Conservation (phyloP, 2,329 filamentous ascomycete species). For the Rhynchosporium graminicola region DNA sequence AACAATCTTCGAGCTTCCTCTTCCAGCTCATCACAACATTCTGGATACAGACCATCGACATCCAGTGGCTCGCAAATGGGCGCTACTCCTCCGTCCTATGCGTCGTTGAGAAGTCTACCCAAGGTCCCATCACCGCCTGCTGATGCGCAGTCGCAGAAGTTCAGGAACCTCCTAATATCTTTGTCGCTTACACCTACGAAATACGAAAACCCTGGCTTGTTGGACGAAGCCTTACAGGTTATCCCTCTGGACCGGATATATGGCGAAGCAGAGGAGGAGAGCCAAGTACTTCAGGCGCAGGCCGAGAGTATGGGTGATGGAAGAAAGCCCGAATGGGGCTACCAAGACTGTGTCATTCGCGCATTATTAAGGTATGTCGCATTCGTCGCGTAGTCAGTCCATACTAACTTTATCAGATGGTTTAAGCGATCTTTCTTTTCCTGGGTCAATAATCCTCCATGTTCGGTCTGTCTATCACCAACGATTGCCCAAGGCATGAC, state of each 20-base stretch:
- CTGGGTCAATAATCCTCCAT: conserved; percentile 95
- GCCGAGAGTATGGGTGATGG: conserved; percentile 84
- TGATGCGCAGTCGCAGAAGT: conserved; percentile 70
- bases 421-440: conserved; percentile 94
- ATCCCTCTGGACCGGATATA: conserved; percentile 92
- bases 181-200: conserved; percentile 86
- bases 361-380: conserved; percentile 75
- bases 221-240: conserved; percentile 86
- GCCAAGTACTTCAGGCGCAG: conserved; percentile 81
- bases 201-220: conserved; percentile 92
- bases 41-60: conserved; percentile 48
- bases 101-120: conserved; percentile 63
- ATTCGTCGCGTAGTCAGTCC: conserved; percentile 22
- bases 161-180: conserved; percentile 79
- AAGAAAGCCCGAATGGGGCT: conserved; percentile 86
- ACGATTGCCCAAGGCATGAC: conserved; percentile 84
- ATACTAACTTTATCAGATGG: conserved; percentile 60
- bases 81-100: conserved; percentile 58
- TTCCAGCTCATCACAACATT: conserved; percentile 35
- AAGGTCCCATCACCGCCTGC: conserved; percentile 74
- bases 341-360: conserved; percentile 93
- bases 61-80: conserved; percentile 44
- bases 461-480: conserved; percentile 76
- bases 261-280: conserved; percentile 89
- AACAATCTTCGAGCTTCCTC: conserved; percentile 48